Conservation (phyloP, 129 eudicot genomes). For the Lactuca saligna region DNA sequence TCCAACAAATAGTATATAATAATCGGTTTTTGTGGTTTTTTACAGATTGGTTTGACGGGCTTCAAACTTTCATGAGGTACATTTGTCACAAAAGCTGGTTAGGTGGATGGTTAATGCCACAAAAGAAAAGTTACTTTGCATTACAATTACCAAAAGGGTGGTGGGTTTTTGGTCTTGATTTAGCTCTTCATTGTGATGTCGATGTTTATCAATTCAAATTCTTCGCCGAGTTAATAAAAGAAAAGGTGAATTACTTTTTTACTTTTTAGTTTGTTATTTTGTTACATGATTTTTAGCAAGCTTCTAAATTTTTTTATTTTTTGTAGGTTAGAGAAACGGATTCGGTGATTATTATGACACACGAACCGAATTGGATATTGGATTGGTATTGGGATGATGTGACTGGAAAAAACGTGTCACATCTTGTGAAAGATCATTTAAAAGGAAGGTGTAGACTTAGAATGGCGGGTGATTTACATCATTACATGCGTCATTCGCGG, state of each 20-base stretch:
- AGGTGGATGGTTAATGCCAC: constrained; percentile 99
- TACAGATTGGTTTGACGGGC: constrained; percentile 98
- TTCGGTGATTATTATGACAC: constrained; percentile 95
- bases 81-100: constrained; percentile 99
- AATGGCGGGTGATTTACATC: constrained; percentile 93
- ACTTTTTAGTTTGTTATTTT: not conserved
- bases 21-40: not conserved
- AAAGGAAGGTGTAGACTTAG: constrained; percentile 92
- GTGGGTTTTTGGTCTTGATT: constrained; percentile 99
- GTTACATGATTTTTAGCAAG: not conserved
- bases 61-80: constrained; percentile 93
- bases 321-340: constrained; percentile 81
- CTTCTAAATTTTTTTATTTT: not conserved
- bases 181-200: constrained; percentile 90
- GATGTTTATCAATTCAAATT: constrained; percentile 96
- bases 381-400: constrained; percentile 96
- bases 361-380: constrained; percentile 93
- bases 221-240: constrained; percentile 73
- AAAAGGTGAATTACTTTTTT: constrained; percentile 53
- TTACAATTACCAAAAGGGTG: constrained; percentile 87
- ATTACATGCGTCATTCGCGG: constrained; percentile 93
- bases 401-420: constrained; percentile 80
- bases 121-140: constrained; percentile 94
- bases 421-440: constrained; percentile 75
- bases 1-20: too few species aligned